These are phyloP conservation scores for Triticum turgidum DNA, from an alignment of 176 grass and related monocot species.

Conservation along the genomic window DNA sequence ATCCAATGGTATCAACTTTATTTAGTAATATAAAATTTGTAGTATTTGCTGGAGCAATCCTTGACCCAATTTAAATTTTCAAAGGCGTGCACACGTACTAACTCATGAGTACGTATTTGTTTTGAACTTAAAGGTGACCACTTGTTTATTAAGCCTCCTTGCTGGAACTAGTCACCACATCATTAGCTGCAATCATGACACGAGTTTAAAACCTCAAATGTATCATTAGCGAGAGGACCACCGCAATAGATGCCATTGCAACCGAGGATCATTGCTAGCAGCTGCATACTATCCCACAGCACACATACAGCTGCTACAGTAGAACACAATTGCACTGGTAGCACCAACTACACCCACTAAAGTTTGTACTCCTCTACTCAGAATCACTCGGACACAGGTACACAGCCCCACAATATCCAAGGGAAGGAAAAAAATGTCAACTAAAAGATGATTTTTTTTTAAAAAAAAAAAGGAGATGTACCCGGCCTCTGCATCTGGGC, in stretches of 20 bases:
- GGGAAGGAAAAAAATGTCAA: neutral
- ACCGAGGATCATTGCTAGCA: neutral
- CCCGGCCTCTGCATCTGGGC: no score
- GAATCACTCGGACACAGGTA: neutral
- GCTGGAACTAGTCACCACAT: constrained; percentile 34
- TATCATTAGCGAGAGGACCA: constrained; percentile 38
- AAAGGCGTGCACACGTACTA: neutral
- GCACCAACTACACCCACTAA: constrained; percentile 20
- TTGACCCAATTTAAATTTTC: neutral
- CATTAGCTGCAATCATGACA: constrained; percentile 35
- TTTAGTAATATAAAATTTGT: neutral
- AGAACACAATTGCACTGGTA: neutral
- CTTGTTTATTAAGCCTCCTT: constrained; percentile 15
- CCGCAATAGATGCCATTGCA: constrained; percentile 6
- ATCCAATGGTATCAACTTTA: no score
- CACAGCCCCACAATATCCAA: neutral
- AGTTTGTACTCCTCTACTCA: neutral
- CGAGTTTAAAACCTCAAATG: neutral
- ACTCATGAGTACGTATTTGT: neutral
- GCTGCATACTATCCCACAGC: neutral
- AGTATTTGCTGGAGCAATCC: neutral
- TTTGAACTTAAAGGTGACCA: neutral
- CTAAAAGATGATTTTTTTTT: no score
- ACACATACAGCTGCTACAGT: neutral
- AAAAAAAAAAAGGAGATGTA: no score